phyloP scores from a whole-genome alignment of 73 alveolate species.

The Symbiodinium pilosum region DNA sequence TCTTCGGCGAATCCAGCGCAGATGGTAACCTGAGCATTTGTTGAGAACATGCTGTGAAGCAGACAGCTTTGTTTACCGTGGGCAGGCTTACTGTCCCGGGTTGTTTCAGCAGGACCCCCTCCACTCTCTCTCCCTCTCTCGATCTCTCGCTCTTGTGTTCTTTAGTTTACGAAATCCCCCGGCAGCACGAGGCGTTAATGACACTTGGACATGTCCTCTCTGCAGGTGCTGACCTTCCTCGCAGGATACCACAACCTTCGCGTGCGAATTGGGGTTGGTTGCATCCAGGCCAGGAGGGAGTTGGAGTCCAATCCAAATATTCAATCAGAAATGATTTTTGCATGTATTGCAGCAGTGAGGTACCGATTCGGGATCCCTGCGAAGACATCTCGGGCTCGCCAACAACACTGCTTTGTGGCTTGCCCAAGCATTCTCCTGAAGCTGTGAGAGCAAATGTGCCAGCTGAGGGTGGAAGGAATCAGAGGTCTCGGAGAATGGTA shows the following conservation, averaged over 20 bases:
- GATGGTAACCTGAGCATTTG: too few relatives aligned
- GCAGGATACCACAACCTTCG: slow-evolving; percentile 73
- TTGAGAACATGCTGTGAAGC: too few relatives aligned
- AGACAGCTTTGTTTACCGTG: too few relatives aligned
- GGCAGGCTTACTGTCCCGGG: too few relatives aligned
- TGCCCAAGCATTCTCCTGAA: neutral
- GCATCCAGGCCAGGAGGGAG: slow-evolving; percentile 4
- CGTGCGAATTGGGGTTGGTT: slow-evolving; percentile 37
- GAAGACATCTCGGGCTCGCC: slow-evolving; percentile 88
- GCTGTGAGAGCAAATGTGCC: too few relatives aligned
- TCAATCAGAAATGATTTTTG: neutral
- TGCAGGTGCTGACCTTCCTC: slow-evolving; percentile 7
- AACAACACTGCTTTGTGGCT: slow-evolving; percentile 26
- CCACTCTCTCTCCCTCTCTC: too few relatives aligned
- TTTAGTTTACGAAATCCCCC: too few relatives aligned
- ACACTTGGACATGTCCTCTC: too few relatives aligned
- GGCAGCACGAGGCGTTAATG: too few relatives aligned
- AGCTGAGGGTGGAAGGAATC: slow-evolving; percentile 77
- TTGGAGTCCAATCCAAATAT: neutral
- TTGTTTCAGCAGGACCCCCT: too few relatives aligned
- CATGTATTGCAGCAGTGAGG: neutral
- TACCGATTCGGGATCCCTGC: slow-evolving; percentile 18
- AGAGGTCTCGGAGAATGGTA: slow-evolving; percentile 76
- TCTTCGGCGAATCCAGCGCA: neutral
- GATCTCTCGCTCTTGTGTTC: neutral